Evolutionary conservation across 345 rosid species (phyloP), one percentile per base, ranked within the genome.

Genomic region (Moricandia moricandioides): DNA sequence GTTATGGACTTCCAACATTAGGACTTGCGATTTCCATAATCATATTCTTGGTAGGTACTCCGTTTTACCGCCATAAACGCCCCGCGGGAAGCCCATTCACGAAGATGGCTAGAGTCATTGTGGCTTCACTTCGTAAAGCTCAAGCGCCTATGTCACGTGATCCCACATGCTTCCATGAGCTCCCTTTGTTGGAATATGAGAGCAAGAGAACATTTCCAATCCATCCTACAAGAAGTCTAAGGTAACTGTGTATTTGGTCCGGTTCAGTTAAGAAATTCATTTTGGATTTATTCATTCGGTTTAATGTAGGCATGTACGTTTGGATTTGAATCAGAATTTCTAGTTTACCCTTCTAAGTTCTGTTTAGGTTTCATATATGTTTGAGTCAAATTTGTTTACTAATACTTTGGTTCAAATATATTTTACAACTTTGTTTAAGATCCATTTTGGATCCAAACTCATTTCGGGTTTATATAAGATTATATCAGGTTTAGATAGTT

Each of bases 41-140:
- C 12, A 82, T 91, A 56, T 91, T 91, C 71, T 17, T 93, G 62
- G 76, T 85, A 0, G 96, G 97, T 1, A 88, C 96, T 9, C 97
- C 76, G 0, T 87, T 75, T 26, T 87, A 93, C 31, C 81, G 96
- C 57, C 97, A 91, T 76, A 83, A 72, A 45, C 66, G 81, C 26
- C 98, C 97, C 0, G 11, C 80, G 0, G 96, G 90, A 24, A 89
- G 98, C 74, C 93, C 97, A 0, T 91, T 94, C 51, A 84, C 87
- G 1, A 85, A 84, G 76, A 91, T 88, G 96, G 82, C 88, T 49
- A 59, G 45, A 82, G 97, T 89, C 79, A 78, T 89, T 1, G 83
- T 91, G 30, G 91, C 95, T 33, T 86, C 98, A 5, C 1, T 79
- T 0, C 80, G 88, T 55, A 94, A 91, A 63, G 75, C 86, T 79